Evolutionary conservation across 345 rosid species (phyloP).

Genomic region (Pugionium dolabratum): DNA sequence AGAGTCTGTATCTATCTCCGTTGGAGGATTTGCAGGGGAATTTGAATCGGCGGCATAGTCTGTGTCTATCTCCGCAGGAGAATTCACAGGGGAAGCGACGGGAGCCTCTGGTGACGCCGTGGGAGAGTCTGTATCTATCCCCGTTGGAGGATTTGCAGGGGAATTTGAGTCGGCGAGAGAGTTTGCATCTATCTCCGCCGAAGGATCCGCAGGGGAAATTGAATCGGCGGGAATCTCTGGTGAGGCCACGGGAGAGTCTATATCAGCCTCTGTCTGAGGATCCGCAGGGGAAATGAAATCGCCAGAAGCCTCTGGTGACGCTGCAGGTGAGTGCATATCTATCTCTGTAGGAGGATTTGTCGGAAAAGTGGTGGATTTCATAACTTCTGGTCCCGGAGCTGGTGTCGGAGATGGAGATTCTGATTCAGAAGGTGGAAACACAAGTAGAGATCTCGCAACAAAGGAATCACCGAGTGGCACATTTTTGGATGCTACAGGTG

Average conservation of each 20-base stretch:
- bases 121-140: neutral
- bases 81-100: too few relatives aligned
- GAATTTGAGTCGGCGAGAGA: neutral
- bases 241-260: slow-evolving; percentile 3
- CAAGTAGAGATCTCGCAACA: slow-evolving; percentile 27
- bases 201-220: too few relatives aligned
- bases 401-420: slow-evolving; percentile 17
- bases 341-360: neutral
- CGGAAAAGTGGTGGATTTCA: neutral
- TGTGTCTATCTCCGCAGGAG: too few relatives aligned
- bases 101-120: slow-evolving; percentile 5
- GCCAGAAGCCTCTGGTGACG: neutral
- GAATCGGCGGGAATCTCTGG: neutral
- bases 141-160: neutral
- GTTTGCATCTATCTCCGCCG: too few relatives aligned
- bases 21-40: neutral
- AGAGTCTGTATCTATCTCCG: neutral
- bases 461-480: slow-evolving; percentile 6
- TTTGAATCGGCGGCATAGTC: too few relatives aligned
- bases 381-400: neutral
- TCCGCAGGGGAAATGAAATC: neutral
- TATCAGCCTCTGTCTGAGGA: neutral
- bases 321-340: neutral
- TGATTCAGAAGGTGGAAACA: slow-evolving; percentile 9
- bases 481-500: slow-evolving; percentile 28